Base-by-base conservation (phyloP, 2,329 filamentous ascomycete species). In the Chaetomiaceae sp. region DNA sequence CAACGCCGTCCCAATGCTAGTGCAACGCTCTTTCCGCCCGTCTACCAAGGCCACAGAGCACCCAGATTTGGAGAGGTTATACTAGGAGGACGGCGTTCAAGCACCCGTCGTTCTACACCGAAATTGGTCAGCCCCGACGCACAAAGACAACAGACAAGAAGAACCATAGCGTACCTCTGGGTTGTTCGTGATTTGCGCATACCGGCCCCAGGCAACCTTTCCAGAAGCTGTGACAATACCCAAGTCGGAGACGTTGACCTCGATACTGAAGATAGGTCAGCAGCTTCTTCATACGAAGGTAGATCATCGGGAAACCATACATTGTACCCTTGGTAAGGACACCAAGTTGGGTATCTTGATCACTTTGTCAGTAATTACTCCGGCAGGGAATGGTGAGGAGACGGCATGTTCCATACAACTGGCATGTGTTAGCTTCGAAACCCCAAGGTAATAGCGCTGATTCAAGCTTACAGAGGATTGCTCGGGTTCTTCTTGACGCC, bases 181-280 rank as follows among this genome's bases (percentile, higher is more conserved):
- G 55, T 71, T 72, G 60, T 75, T 76, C 18, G 75, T 75, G 35
- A 87, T 75, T 66, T 89, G 85, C 7, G 86, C 86, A 69, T 83
- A 93, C 56, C 87, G 76, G 57, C 88, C 89, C 90, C 90, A 96
- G 6, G 91, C 88, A 8, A 95, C 88, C 71, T 96, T 96, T 53
- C 93, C 93, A 52, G 82, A 83, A 2, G 90, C 84, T 3, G 93
- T 97, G 14, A 94, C 88, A 51, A 97, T 73, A 53, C 93, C 93
- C 53, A 97, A 69, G 65, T 98, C 93, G 47, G 79, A 86, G 24
- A 96, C 89, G 63, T 98, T 95, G 60, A 97, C 89, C 68, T 97
- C 91, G 61, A 91, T 81, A 40, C 56, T 56, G 48, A 6, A 9
- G 4, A 12, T 15, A 6, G 15, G 19, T 51, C 32, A 49, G 46